These are phyloP conservation scores for Actinomortierella wolfii DNA, from an alignment of 371 early-diverging fungal species.

Conservation along the genomic window DNA sequence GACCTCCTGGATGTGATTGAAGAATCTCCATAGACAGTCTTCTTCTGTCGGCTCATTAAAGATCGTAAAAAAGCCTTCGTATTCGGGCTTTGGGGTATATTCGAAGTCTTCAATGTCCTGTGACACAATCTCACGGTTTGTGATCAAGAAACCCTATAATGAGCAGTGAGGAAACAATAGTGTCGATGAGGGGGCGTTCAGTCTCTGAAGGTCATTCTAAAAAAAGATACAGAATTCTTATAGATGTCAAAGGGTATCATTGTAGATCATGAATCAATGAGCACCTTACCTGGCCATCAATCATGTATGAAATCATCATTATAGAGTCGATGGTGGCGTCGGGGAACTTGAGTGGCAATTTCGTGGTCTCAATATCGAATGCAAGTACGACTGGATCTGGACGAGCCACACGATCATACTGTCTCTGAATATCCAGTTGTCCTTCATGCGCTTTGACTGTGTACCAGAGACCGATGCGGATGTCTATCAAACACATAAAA, in stretches of 20 bases:
- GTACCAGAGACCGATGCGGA: conserved; percentile 98
- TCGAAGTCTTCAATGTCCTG: conserved; percentile 98
- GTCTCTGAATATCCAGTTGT: conserved; percentile 65
- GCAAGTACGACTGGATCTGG: conserved; percentile 97
- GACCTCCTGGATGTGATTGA: conserved; percentile 88
- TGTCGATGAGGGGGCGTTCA: no score
- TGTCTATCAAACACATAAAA: conserved; percentile 57
- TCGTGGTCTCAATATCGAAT: conserved; percentile 99
- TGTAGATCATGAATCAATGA: no score
- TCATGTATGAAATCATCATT: conserved; percentile 99
- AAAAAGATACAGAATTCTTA: no score
- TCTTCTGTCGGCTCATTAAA: conserved; percentile 94
- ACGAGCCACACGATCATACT: conserved; percentile 90
- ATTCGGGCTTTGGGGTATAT: conserved; percentile 97
- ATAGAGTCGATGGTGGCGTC: conserved; percentile 92
- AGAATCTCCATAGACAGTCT: conserved; percentile 84
- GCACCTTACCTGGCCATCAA: conserved; percentile 83
- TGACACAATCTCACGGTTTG: conserved; percentile 96
- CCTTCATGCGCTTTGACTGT: conserved; percentile 65
- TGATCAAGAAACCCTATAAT: conserved; percentile 93
- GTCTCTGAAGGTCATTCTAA: no score
- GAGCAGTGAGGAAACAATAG: neutral
- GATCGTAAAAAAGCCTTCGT: conserved; percentile 94
- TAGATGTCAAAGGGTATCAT: no score
- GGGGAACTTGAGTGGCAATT: conserved; percentile 98